Evolutionary conservation across 2,329 filamentous ascomycete species (phyloP), one percentile per base, ranked within the genome.

Genomic region (Phialophora macrospora): DNA sequence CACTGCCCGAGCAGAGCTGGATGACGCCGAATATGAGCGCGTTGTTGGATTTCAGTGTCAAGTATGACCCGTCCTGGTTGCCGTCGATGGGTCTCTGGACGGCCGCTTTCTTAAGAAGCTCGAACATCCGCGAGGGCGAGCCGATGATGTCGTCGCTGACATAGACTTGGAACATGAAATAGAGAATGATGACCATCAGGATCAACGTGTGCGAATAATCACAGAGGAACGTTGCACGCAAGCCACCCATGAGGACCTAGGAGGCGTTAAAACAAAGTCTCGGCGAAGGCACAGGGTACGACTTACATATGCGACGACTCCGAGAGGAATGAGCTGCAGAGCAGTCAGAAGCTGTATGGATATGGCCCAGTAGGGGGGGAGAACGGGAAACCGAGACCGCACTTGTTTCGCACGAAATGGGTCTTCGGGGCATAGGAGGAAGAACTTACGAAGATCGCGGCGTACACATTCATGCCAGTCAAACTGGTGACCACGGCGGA

Each of bases 171-270:
- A 70, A 66, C 63, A 65, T 68, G 44, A 70, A 97, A 60, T 92
- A 83, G 74, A 96, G 87, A 72, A 97, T 91, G 67, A 97, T 92
- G 71, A 96, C 84, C 38, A 97, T 80, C 26, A 81, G 78, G 7
- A 79, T 70, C 17, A 95, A 87, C 0, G 91, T 95, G 74, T 97
- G 93, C 55, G 93, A 85, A 77, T 91, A 95, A 72, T 94, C 91
- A 24, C 65, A 96, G 70, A 95, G 80, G 72, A 95, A 92, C 0
- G 92, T 94, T 0, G 91, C 91, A 34, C 61, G 61, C 0, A 67
- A 32, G 0, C 66, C 63, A 62, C 84, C 84, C 65, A 85, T 85
- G 64, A 85, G 84, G 3, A 92, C 52, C 52, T 55, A 9, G 20
- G 22, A 55, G 8, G 7, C 12, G n/a, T 55, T 20, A 55, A 17